Percentiles rank a stretch among this genome's conserved stretches.
These are phyloP conservation scores for Colletotrichum zoysiae DNA, from an alignment of 2,329 filamentous ascomycete species.

Conservation along the genomic window DNA sequence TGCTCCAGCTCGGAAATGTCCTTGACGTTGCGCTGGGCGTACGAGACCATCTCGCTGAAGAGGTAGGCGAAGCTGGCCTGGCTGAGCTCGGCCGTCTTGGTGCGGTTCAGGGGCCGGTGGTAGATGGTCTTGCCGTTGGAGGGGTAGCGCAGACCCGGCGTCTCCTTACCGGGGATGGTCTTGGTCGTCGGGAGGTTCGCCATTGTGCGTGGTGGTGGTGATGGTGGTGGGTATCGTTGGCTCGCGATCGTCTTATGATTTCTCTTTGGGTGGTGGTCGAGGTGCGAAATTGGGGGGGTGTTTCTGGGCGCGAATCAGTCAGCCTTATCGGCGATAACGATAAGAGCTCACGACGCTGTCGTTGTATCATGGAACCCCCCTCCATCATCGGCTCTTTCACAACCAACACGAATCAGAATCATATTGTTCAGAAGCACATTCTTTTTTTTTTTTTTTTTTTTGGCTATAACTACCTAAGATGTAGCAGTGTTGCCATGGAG, in stretches of 20 bases:
- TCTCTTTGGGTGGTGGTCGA: background rate
- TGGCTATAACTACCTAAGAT: background rate
- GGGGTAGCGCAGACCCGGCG: slow-evolving; percentile 83
- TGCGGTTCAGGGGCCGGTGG: slow-evolving; percentile 92
- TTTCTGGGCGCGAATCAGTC: background rate
- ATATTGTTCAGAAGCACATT: background rate
- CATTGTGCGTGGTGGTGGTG: slow-evolving; percentile 52
- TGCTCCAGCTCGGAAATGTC: slow-evolving; percentile 95
- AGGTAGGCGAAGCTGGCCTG: slow-evolving; percentile 95
- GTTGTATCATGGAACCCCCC: background rate
- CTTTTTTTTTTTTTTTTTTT: background rate
- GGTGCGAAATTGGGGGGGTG: background rate
- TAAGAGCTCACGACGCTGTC: slow-evolving; percentile 28
- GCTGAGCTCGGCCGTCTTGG: slow-evolving; percentile 88
- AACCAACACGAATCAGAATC: background rate
- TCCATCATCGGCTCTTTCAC: too few species aligned
- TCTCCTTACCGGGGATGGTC: slow-evolving; percentile 58
- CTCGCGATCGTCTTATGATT: background rate
- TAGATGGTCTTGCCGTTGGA: slow-evolving; percentile 98
- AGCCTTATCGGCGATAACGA: slow-evolving; percentile 41
- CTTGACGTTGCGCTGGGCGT: slow-evolving; percentile 90
- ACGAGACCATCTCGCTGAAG: slow-evolving; percentile 96
- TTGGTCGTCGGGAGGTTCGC: slow-evolving; percentile 64
- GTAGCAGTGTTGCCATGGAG: background rate
- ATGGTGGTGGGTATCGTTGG: too few species aligned